A percentile compares a stretch with the other conserved stretches of the same genome.
These are phyloP conservation scores for Glaciozyma martinii DNA, from an alignment of 768 basidiomycete genomes.

Conservation along the genomic window DNA sequence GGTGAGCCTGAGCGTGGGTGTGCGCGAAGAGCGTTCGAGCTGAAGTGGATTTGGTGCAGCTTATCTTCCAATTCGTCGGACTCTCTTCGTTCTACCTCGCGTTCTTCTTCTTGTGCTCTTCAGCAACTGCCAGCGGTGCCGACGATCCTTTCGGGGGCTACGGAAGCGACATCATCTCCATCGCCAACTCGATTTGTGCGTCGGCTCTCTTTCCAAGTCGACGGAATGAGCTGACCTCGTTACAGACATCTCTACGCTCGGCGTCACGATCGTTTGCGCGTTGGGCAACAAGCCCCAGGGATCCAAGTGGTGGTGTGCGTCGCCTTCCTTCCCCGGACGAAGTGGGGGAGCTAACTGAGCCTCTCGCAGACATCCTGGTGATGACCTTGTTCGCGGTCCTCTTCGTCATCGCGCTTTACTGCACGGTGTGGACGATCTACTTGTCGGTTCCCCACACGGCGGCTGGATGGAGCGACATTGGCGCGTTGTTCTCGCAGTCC, in stretches of 20 bases:
- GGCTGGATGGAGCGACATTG: constrained; percentile 64
- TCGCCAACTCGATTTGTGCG: constrained; percentile 46
- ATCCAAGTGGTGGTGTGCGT: constrained; percentile 62
- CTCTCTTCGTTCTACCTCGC: constrained; percentile 46
- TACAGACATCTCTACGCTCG: constrained; percentile 63
- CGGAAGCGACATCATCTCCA: constrained; percentile 62
- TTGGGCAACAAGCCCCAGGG: constrained; percentile 65
- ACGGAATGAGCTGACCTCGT: not conserved
- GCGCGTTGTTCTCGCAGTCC: constrained; percentile 41
- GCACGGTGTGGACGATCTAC: constrained; percentile 80
- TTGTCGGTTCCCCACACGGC: constrained; percentile 65
- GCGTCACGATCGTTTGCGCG: constrained; percentile 68
- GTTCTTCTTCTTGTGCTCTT: constrained; percentile 59
- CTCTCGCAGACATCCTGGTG: constrained; percentile 48
- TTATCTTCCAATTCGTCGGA: constrained; percentile 38
- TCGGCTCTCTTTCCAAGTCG: not conserved
- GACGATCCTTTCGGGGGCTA: constrained; percentile 68
- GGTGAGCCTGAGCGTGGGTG: not conserved
- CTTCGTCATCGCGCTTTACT: constrained; percentile 46
- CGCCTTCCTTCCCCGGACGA: too few relatives aligned
- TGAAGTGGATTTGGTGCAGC: constrained; percentile 26
- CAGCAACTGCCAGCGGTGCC: constrained; percentile 53
- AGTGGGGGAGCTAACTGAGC: too few relatives aligned
- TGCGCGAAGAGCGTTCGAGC: not conserved
- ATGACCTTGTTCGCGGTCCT: constrained; percentile 65